phyloP scores from a whole-genome alignment of 2,329 filamentous ascomycete genomes.

The Xylariaceae sp. region DNA sequence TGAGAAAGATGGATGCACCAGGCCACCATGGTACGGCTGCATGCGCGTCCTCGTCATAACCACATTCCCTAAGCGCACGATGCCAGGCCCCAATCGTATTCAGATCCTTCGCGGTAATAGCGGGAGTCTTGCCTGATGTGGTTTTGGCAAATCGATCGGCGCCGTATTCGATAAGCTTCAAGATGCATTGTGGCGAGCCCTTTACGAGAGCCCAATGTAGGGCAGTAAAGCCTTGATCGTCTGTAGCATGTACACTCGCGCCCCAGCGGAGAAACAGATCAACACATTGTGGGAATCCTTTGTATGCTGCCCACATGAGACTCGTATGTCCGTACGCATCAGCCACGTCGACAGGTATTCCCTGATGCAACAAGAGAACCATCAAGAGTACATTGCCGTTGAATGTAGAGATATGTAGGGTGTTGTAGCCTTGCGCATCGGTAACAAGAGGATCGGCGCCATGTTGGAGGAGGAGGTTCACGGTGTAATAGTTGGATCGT shows the following conservation, averaged over 20 bases:
- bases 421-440: conserved; percentile 96
- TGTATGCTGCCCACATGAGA: conserved; percentile 99
- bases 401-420: conserved; percentile 93
- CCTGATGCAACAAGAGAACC: conserved; percentile 85
- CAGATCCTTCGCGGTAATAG: conserved; percentile 82
- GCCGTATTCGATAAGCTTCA: conserved; percentile 94
- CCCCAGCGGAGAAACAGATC: conserved; percentile 93
- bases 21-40: conserved; percentile 67
- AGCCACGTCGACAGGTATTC: conserved; percentile 86
- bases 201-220: conserved; percentile 96
- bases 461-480: conserved; percentile 84
- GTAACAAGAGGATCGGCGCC: conserved; percentile 90
- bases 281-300: conserved; percentile 88
- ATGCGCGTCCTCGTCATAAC: conserved; percentile 76
- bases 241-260: conserved; percentile 82
- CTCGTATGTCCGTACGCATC: conserved; percentile 90
- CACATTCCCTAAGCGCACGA: conserved; percentile 75
- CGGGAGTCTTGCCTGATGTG: conserved; percentile 83
- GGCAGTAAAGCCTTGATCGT: conserved; percentile 91
- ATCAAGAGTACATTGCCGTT: conserved; percentile 93
- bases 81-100: conserved; percentile 81
- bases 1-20: conserved; percentile 64
- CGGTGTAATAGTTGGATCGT: conserved; percentile 92
- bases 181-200: conserved; percentile 81
- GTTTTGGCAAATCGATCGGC: conserved; percentile 90